Evolutionary conservation across 1,284 basidiomycete genomes (phyloP).

Genomic region (Fomitopsis schrenkii): DNA sequence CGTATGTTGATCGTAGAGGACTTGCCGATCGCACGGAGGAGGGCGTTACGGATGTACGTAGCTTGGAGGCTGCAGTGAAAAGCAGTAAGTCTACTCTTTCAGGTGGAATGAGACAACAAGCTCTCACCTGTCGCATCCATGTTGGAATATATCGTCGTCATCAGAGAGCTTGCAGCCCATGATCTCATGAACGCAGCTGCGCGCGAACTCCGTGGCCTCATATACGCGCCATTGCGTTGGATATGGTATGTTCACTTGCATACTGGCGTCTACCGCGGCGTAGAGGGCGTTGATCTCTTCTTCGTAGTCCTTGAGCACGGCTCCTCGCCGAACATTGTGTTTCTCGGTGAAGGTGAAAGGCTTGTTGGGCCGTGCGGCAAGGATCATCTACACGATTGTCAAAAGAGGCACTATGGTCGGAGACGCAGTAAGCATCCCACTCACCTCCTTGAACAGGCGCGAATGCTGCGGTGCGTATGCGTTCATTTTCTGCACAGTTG

Average conservation of each 20-base stretch:
- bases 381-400: slow-evolving; percentile 22
- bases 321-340: slow-evolving; percentile 21
- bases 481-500: slow-evolving; percentile 30
- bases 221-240: slow-evolving; percentile 26
- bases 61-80: slow-evolving; percentile 29
- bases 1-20: neutral
- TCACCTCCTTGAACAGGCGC: slow-evolving; percentile 31
- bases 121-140: slow-evolving; percentile 39
- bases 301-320: slow-evolving; percentile 23
- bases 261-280: slow-evolving; percentile 17
- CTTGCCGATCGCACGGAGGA: neutral
- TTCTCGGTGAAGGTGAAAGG: slow-evolving; percentile 30
- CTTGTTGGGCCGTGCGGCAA: slow-evolving; percentile 22
- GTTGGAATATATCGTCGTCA: slow-evolving; percentile 38
- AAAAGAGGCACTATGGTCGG: neutral
- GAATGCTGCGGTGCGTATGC: slow-evolving; percentile 31
- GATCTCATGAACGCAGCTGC: slow-evolving; percentile 24
- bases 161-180: slow-evolving; percentile 23
- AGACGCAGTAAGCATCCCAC: neutral
- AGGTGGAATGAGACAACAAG: neutral
- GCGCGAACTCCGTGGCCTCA: slow-evolving; percentile 23
- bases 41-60: slow-evolving; percentile 35
- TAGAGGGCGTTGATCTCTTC: slow-evolving; percentile 26
- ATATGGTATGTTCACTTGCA: slow-evolving; percentile 15
- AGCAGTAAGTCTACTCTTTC: neutral